Conservation (phyloP, 805 yeast species). For the Starmera amethionina region DNA sequence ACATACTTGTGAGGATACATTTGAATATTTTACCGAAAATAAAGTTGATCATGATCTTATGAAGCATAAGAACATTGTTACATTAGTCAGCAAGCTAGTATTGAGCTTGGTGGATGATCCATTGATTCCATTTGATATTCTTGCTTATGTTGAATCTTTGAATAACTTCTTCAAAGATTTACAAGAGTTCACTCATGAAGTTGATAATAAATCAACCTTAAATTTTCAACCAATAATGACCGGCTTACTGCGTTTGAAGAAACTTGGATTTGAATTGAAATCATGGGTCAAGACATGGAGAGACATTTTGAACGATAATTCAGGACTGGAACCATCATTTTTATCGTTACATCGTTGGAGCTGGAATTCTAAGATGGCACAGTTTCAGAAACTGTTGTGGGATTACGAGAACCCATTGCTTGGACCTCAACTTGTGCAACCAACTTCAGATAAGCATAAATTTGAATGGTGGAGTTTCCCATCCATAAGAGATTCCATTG, state of each 20-base stretch:
- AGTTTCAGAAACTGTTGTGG: constrained; percentile 40
- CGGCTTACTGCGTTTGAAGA: constrained; percentile 29
- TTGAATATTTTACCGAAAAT: constrained; percentile 36
- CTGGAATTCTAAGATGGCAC: constrained; percentile 63
- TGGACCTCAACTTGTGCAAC: constrained; percentile 59
- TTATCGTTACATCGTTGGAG: constrained; percentile 66
- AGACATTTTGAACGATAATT: constrained; percentile 36
- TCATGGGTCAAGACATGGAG: constrained; percentile 60
- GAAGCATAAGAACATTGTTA: constrained; percentile 45
- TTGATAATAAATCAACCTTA: constrained; percentile 14
- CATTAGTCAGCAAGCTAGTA: constrained; percentile 40
- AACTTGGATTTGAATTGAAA: constrained; percentile 37
- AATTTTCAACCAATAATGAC: constrained; percentile 19
- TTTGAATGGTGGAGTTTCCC: constrained; percentile 66
- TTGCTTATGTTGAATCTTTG: constrained; percentile 34
- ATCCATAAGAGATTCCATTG: constrained; percentile 58
- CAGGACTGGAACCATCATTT: constrained; percentile 65
- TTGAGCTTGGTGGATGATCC: constrained; percentile 69
- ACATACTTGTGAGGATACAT: constrained; percentile 55
- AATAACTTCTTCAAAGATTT: constrained; percentile 37
- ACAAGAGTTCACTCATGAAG: constrained; percentile 23
- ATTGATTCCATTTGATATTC: constrained; percentile 57
- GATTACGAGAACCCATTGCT: constrained; percentile 50
- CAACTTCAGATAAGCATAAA: constrained; percentile 24
- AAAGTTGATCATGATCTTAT: constrained; percentile 45